Base-by-base conservation (phyloP, 257 asterid species). In the Solanum lycopersicoides region DNA sequence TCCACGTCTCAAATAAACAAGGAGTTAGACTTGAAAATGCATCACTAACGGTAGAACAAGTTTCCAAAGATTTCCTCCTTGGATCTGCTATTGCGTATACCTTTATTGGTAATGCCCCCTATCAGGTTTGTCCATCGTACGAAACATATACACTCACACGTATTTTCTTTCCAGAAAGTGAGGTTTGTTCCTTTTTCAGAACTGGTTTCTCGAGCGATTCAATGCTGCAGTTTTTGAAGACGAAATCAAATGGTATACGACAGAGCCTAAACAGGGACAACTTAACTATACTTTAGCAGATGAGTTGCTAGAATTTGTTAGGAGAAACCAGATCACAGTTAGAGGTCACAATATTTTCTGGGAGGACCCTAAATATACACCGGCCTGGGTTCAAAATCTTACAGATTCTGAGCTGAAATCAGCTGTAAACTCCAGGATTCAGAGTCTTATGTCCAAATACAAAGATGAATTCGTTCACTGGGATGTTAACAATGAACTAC, bases 261-360 rank as follows among this genome's bases (percentile, higher is more conserved):
- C 91, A 20, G 91, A 91, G 75, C 91, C 92, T 12, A 68, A 76
- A 47, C 92, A 77, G 11, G 91, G 89, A 25, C 90, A 84, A 25
- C 84, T 87, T 59, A 91, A 92, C 84, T 91, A 91, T 91, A 91
- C 91, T 5, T 47, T 84, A 88, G 89, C 93, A 6, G 92, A 90
- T 80, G 89, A 90, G 44, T 89, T 91, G 92, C 89, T 91, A 74
- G 89, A 91, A 82, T 91, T 92, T 66, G 87, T 92, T 25, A 85
- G 87, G 35, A 88, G 90, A 68, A 91, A 92, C 37, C 91, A 89
- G 83, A 89, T 92, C 25, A 86, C 86, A 5, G 88, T 85, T 21
- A 86, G 92, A 86, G 94, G 94, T 71, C 91, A 91, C 89, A 92
- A 92, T 80, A 89, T 91, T 37, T 90, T 92, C 89, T 91, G 94